Percentiles rank a stretch among this genome's conserved stretches.
These are phyloP conservation scores for Fusarium xylarioides DNA, from an alignment of 2,329 filamentous ascomycete species.

Conservation along the genomic window DNA sequence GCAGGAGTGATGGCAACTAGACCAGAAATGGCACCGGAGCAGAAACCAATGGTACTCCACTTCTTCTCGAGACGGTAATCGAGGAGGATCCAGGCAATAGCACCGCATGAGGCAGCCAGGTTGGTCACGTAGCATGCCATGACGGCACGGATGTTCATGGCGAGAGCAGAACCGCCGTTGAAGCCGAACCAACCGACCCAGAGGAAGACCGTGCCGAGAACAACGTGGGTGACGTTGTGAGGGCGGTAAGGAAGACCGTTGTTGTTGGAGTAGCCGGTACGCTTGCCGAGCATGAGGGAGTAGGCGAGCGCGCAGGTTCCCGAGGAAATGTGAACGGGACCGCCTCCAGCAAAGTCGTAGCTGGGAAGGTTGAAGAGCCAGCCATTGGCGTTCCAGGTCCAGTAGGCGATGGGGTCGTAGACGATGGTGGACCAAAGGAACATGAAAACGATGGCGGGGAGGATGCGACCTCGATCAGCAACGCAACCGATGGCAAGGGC, in stretches of 20 bases:
- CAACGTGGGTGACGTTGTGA: conserved; percentile 78
- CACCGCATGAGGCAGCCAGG: conserved; percentile 82
- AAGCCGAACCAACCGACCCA: conserved; percentile 99
- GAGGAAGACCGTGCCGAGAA: conserved; percentile 77
- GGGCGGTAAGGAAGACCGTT: conserved; percentile 73
- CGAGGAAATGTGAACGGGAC: conserved; percentile 78
- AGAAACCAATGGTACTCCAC: conserved; percentile 94
- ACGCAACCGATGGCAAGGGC: conserved; percentile 68
- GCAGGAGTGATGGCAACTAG: conserved; percentile 88
- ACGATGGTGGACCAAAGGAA: conserved; percentile 78
- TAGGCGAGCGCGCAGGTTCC: conserved; percentile 78
- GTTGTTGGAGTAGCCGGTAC: conserved; percentile 67
- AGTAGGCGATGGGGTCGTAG: conserved; percentile 78
- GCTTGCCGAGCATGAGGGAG: conserved; percentile 77
- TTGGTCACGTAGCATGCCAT: conserved; percentile 93
- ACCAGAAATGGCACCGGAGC: conserved; percentile 86
- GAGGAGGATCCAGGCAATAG: conserved; percentile 83
- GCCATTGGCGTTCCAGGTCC: conserved; percentile 79
- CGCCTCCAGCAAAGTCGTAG: conserved; percentile 79
- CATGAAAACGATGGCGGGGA: conserved; percentile 71
- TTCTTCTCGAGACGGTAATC: conserved; percentile 93
- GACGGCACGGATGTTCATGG: conserved; percentile 84
- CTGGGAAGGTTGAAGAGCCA: conserved; percentile 75
- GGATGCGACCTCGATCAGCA: conserved; percentile 68
- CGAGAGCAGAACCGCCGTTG: conserved; percentile 85